Evolutionary conservation across 1,284 basidiomycete species (phyloP), one percentile per base, ranked within the genome.

Genomic region (Trichosporon sp.): DNA sequence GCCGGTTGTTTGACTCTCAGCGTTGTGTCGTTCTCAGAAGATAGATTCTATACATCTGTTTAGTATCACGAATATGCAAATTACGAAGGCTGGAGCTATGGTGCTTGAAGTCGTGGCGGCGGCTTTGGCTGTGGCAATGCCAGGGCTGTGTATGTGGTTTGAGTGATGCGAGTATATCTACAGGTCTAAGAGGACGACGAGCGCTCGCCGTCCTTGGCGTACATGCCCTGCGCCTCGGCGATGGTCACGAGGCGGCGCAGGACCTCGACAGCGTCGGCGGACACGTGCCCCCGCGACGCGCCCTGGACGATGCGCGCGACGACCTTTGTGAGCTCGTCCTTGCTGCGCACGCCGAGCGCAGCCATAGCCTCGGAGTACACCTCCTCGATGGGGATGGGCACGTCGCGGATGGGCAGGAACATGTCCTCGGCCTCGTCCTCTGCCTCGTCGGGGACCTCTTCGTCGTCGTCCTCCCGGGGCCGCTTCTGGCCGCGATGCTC

Each of bases 341-440:
- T 68, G 21, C 66, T 66, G n/a, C 31, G 47, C 0, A 73, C 69
- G 29, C 72, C 72, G 1, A 73, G 62, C 34, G 65, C 70, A 2
- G 25, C 51, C 72, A 73, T 71, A 0, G 69, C 67, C 35, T 73
- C 72, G 31, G 29, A 34, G 38, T 73, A 73, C 64, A 73, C 66
- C 42, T 67, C 56, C 38, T 70, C 71, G 21, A 65, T 51, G 13
- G 76, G 77, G 15, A 77, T 64, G 6, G 76, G 76, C 44, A 79
- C 78, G 73, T 79, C 78, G 47, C 75, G 75, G 65, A 79, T 79
- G 4, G 78, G 78, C 12, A 75, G 60, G 74, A 79, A 79, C 18
- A 79, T 69, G 70, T 79, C 76, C 60, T 79, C 77, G 38, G 77
- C 76, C 32, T 76, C 76, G 12, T 68, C 66, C 86, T 95, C 92